Evolutionary conservation across 2,329 filamentous ascomycete genomes (phyloP).

Genomic region (Emergomyces africanus): DNA sequence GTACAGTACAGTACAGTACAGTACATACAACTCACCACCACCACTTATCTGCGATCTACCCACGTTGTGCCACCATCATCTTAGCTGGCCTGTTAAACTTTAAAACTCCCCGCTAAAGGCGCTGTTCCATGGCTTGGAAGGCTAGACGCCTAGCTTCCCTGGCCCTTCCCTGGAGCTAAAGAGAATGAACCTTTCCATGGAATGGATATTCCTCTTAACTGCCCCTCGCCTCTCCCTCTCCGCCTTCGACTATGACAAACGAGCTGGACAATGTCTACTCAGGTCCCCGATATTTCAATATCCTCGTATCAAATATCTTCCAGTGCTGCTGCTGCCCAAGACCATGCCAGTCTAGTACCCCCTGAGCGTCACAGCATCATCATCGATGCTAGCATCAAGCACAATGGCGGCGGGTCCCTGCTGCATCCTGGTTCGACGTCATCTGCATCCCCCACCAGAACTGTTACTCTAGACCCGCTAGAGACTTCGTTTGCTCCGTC

Average conservation of each 20-base stretch:
- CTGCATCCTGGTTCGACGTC: background rate
- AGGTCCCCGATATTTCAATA: background rate
- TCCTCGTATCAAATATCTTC: background rate
- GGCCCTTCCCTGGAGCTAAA: background rate
- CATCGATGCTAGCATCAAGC: background rate
- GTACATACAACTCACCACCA: background rate
- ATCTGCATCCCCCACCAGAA: constrained; percentile 1
- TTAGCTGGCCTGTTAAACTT: background rate
- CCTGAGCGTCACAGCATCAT: background rate
- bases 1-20: no score
- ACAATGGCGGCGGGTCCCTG: background rate
- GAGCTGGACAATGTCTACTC: background rate
- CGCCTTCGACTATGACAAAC: background rate
- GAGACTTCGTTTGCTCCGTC: background rate
- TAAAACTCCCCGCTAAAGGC: background rate
- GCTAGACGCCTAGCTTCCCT: background rate
- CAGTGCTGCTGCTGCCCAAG: background rate
- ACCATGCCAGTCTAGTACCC: background rate
- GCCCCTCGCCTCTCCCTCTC: no score
- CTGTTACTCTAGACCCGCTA: constrained; percentile 1
- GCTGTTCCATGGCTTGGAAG: background rate
- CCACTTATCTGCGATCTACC: background rate
- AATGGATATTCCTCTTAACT: background rate
- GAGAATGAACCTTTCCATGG: background rate
- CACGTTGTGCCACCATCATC: background rate